These are phyloP conservation scores for Usnea hakonensis DNA, from an alignment of 495 filamentous ascomycete species.

Conservation along the genomic window DNA sequence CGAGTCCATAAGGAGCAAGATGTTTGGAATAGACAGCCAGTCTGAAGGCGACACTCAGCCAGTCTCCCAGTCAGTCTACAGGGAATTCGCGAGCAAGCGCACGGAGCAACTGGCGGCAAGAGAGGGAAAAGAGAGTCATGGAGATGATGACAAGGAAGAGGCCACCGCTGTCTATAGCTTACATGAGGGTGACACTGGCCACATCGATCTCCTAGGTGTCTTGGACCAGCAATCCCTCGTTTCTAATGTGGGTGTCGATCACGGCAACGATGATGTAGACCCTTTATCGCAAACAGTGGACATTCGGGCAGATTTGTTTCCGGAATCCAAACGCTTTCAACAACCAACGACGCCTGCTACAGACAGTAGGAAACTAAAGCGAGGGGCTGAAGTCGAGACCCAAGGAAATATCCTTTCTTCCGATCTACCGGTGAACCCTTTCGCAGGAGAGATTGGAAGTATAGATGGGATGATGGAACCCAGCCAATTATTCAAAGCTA, in stretches of 20 bases:
- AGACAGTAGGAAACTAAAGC: slow-evolving; percentile 30
- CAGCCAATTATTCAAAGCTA: slow-evolving; percentile 46
- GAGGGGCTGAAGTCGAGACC: slow-evolving; percentile 25
- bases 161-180: slow-evolving; percentile 35
- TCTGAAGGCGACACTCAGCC: slow-evolving; percentile 43
- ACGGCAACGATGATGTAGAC: slow-evolving; percentile 34
- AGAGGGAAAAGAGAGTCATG: slow-evolving; percentile 13
- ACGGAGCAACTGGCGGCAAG: slow-evolving; percentile 26
- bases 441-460: slow-evolving; percentile 36
- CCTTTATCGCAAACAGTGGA: slow-evolving; percentile 20
- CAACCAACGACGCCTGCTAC: slow-evolving; percentile 38
- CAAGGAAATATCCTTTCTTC: slow-evolving; percentile 28
- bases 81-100: slow-evolving; percentile 37
- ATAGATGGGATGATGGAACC: slow-evolving; percentile 40
- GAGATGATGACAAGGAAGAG: slow-evolving; percentile 24
- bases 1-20: slow-evolving; percentile 21
- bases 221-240: slow-evolving; percentile 27
- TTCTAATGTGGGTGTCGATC: slow-evolving; percentile 19
- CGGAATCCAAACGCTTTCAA: slow-evolving; percentile 44
- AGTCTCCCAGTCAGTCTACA: slow-evolving; percentile 46
- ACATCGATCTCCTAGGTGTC: slow-evolving; percentile 41
- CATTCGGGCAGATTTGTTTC: slow-evolving; percentile 37
- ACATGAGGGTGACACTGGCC: slow-evolving; percentile 41
- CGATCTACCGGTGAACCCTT: slow-evolving; percentile 39
- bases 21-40: slow-evolving; percentile 15